Evolutionary conservation across 1,284 basidiomycete species (phyloP).

Genomic region (Ganoderma multipileum): DNA sequence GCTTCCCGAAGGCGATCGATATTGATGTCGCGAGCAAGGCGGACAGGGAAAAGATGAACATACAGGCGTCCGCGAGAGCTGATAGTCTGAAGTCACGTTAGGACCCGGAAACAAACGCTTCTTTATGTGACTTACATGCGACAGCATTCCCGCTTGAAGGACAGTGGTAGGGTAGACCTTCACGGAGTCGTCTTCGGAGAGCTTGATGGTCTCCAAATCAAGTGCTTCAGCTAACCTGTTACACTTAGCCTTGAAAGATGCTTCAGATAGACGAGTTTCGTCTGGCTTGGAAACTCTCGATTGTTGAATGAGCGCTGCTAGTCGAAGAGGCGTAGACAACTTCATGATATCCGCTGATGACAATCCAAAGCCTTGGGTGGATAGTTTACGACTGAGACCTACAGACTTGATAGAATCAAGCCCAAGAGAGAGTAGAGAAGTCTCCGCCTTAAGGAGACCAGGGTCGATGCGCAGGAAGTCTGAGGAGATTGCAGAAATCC

Average conservation of each 20-base stretch:
- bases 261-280: slow-evolving; percentile 27
- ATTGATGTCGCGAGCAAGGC: slow-evolving; percentile 39
- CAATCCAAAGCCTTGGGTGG: slow-evolving; percentile 41
- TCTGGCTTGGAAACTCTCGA: slow-evolving; percentile 14
- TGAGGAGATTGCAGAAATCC: slow-evolving; percentile 41
- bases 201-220: slow-evolving; percentile 33
- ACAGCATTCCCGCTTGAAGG: slow-evolving; percentile 57
- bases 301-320: slow-evolving; percentile 21
- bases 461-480: slow-evolving; percentile 45
- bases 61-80: slow-evolving; percentile 51
- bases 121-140: slow-evolving; percentile 46
- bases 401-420: slow-evolving; percentile 58
- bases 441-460: slow-evolving; percentile 37
- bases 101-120: not conserved
- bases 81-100: slow-evolving; percentile 46
- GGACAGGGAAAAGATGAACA: slow-evolving; percentile 53
- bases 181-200: slow-evolving; percentile 43
- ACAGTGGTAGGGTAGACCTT: slow-evolving; percentile 49
- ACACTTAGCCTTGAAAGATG: slow-evolving; percentile 28
- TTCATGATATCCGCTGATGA: slow-evolving; percentile 47
- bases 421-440: slow-evolving; percentile 53
- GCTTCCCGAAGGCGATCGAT: slow-evolving; percentile 42
- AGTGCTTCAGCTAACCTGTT: slow-evolving; percentile 30
- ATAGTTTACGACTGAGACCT: slow-evolving; percentile 46
- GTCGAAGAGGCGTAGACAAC: slow-evolving; percentile 31